Evolutionary conservation across 2,329 filamentous ascomycete species (phyloP).

Genomic region (Anthostomella pinea): DNA sequence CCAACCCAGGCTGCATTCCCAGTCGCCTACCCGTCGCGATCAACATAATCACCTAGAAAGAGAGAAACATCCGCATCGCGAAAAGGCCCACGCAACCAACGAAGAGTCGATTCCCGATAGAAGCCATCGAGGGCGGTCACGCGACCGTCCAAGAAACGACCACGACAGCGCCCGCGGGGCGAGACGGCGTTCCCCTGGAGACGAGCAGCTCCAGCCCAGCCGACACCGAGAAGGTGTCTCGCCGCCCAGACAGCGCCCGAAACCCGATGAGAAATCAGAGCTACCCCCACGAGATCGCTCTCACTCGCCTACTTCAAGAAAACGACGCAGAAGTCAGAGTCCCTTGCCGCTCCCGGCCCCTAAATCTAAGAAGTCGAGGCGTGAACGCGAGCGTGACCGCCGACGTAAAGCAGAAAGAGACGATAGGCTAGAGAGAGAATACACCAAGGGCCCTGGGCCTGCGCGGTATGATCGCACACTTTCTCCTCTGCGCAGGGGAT

Average conservation of each 20-base stretch:
- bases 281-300: constrained; percentile 31
- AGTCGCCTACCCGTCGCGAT: constrained; percentile 23
- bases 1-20: constrained; percentile 21
- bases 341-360: constrained; percentile 35
- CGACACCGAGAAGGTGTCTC: constrained; percentile 32
- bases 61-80: constrained; percentile 22
- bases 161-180: constrained; percentile 21
- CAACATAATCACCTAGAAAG: constrained; percentile 22
- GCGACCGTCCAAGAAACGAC: constrained; percentile 37
- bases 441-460: constrained; percentile 18
- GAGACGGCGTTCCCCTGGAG: constrained; percentile 17
- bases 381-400: constrained; percentile 30
- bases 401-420: constrained; percentile 24
- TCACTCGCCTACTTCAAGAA: constrained; percentile 38
- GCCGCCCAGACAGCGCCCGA: constrained; percentile 29
- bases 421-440: constrained; percentile 25
- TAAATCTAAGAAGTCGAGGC: constrained; percentile 44
- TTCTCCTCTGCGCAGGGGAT: constrained; percentile 25
- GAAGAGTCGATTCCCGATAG: constrained; percentile 31
- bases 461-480: constrained; percentile 15
- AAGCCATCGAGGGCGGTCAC: constrained; percentile 37
- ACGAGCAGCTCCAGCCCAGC: constrained; percentile 18
- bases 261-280: constrained; percentile 34
- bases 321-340: constrained; percentile 42
- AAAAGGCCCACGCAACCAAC: constrained; percentile 31